Evolutionary conservation across 2,329 filamentous ascomycete genomes (phyloP).

Genomic region (Diaporthe citrichinensis): DNA sequence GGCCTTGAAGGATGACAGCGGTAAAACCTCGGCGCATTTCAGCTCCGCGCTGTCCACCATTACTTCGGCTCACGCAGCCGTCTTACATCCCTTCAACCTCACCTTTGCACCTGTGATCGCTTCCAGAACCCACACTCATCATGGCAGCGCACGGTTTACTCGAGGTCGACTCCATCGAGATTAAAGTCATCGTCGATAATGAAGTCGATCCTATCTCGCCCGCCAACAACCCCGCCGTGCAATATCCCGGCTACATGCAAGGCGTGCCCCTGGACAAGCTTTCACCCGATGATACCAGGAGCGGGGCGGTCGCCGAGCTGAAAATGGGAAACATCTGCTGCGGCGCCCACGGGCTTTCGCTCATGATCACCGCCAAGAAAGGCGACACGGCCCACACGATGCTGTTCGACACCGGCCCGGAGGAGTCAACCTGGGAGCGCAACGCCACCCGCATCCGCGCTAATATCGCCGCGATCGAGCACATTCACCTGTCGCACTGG

Average conservation of each 20-base stretch:
- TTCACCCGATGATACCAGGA: constrained; percentile 53
- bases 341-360: constrained; percentile 67
- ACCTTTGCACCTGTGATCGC: too few relatives aligned
- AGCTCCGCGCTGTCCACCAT: background rate
- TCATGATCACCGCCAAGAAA: constrained; percentile 64
- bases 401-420: constrained; percentile 68
- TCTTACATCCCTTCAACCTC: background rate
- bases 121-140: too few relatives aligned
- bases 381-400: constrained; percentile 60
- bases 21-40: constrained; percentile 5
- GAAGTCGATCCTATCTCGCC: constrained; percentile 68
- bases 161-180: constrained; percentile 56
- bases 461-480: constrained; percentile 59
- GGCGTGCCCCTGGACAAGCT: constrained; percentile 56
- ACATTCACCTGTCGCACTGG: constrained; percentile 67
- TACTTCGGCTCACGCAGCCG: background rate
- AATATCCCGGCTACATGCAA: constrained; percentile 58
- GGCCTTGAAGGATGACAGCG: too few relatives aligned
- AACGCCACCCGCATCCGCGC: constrained; percentile 61
- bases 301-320: constrained; percentile 59
- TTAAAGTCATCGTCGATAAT: constrained; percentile 67
- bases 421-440: constrained; percentile 64
- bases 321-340: constrained; percentile 66
- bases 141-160: constrained; percentile 40
- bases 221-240: constrained; percentile 57